Evolutionary conservation across 2,329 filamentous ascomycete genomes (phyloP).

Genomic region (Phyllosticta citrichinensis): DNA sequence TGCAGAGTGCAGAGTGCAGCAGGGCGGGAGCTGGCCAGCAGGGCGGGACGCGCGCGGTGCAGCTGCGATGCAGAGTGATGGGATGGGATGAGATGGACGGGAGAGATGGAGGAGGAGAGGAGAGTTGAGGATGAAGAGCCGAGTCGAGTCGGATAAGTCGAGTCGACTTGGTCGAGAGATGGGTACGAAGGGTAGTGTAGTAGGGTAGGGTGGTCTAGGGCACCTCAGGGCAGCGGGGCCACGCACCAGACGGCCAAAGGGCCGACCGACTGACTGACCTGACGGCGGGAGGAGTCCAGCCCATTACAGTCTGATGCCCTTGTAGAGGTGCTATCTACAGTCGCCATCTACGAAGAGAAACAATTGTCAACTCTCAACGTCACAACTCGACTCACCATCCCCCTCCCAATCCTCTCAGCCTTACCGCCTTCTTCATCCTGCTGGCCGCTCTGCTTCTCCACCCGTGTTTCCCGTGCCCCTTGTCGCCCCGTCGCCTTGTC

Average conservation of each 20-base stretch:
- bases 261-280: neutral
- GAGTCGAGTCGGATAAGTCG: neutral
- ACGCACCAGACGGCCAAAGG: neutral
- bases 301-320: too few relatives aligned
- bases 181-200: neutral
- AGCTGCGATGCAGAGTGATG: neutral
- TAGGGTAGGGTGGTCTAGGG: too few relatives aligned
- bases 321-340: too few relatives aligned
- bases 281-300: neutral
- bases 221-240: too few relatives aligned
- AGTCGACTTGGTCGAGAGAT: neutral
- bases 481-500: neutral
- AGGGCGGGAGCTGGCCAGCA: neutral
- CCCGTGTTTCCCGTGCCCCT: neutral
- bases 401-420: neutral
- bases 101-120: too few relatives aligned
- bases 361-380: too few relatives aligned
- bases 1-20: neutral
- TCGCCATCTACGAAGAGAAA: too few relatives aligned
- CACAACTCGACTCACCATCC: too few relatives aligned
- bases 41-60: neutral
- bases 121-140: neutral
- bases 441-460: neutral
- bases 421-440: neutral
- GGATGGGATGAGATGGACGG: neutral